Base-by-base conservation (phyloP, 176 grass and related monocot species). In the Saccharum officinarum region DNA sequence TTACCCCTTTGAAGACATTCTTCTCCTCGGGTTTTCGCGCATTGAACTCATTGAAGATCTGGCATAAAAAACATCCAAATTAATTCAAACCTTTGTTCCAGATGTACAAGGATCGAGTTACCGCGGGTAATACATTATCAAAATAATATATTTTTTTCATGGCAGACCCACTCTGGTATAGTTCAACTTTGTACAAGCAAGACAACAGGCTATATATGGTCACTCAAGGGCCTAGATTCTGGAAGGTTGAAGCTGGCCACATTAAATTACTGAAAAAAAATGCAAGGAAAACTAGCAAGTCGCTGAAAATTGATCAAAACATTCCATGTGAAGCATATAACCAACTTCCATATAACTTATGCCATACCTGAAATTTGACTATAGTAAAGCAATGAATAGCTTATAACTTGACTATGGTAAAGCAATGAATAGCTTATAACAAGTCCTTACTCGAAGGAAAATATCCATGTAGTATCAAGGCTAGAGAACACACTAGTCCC, bases 1-100 rank as follows among this genome's bases (percentile, higher is more conserved):
- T 95, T 23, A 95, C 85, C 41, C 95, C 95, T 85, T 76, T 82
- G 83, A 98, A 95, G 61, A 98, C 87, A 82, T 98, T 95, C 55
- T 14, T 91, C 78, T 98, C 91, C 79, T 98, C 92, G 0, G 95
- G 95, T 52, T 98, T 98, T 42, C 95, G 91, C 0, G 92, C 95
- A 87, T 98, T 98, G 47, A 98, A 95, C 87, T 98, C 95, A 0
- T 98, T 98, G 79, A 98, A 95, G 63, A 98, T 90, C 95, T 98
- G 82, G 79, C n/a, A 87, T 57, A 38, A 49, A 82, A 47, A n/a
- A 65, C 42, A 75, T 62, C 34, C 72, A 57, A 40, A 20, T 36
- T 50, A 84, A 36, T 3, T 71, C 42, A 67, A 10, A 73, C 3
- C 20, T 23, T 63, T 63, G 30, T 39, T 70, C 59, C 49, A 76